Conservation (phyloP, 495 filamentous ascomycete species). For the Penicillium roqueforti region DNA sequence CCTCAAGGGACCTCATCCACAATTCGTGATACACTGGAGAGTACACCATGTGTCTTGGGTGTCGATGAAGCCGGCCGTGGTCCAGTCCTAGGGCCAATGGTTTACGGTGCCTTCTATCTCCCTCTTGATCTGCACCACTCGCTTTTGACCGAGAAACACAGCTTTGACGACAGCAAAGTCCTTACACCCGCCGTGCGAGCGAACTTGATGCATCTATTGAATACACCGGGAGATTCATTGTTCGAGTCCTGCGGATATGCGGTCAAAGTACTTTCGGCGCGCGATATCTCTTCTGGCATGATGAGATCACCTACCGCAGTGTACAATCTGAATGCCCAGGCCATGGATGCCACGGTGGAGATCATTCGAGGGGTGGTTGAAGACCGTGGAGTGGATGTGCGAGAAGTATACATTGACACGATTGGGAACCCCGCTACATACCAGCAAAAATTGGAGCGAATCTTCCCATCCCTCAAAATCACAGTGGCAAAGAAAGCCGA, state of each 20-base stretch:
- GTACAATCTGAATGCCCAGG: slow-evolving; percentile 98
- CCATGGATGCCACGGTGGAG: slow-evolving; percentile 88
- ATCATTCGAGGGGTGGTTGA: slow-evolving; percentile 71
- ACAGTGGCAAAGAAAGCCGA: slow-evolving; percentile 97
- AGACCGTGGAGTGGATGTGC: slow-evolving; percentile 68
- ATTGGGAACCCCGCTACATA: slow-evolving; percentile 79
- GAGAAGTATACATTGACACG: slow-evolving; percentile 92
- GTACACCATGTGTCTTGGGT: slow-evolving; percentile 64
- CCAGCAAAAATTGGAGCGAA: slow-evolving; percentile 74
- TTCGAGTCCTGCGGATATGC: slow-evolving; percentile 75
- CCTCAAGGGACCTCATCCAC: slow-evolving; percentile 32
- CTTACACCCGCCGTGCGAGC: slow-evolving; percentile 71
- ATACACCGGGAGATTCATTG: slow-evolving; percentile 61
- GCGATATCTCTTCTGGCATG: slow-evolving; percentile 79
- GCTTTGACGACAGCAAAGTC: slow-evolving; percentile 90
- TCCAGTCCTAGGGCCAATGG: slow-evolving; percentile 95
- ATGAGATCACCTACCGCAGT: slow-evolving; percentile 55
- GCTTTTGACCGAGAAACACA: slow-evolving; percentile 69
- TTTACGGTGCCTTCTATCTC: slow-evolving; percentile 88
- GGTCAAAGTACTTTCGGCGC: slow-evolving; percentile 72
- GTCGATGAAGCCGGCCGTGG: slow-evolving; percentile 96
- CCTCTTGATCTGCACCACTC: slow-evolving; percentile 61
- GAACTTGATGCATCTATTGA: slow-evolving; percentile 68
- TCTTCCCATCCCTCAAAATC: slow-evolving; percentile 76
- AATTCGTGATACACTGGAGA: slow-evolving; percentile 12